These are phyloP conservation scores for Populus tomentosa DNA, from an alignment of 441 rosid species.

Conservation along the genomic window DNA sequence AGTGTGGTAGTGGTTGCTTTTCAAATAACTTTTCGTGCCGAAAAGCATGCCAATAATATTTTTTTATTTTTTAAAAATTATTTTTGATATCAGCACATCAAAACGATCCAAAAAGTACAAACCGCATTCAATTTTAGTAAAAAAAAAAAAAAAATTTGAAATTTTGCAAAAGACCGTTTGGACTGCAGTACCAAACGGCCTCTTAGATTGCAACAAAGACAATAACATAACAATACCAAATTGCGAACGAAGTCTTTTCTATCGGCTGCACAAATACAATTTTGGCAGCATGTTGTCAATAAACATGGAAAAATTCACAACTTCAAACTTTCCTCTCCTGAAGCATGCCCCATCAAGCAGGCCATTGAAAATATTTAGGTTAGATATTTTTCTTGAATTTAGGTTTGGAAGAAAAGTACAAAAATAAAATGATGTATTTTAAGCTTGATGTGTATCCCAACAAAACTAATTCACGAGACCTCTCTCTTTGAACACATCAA, in stretches of 20 bases:
- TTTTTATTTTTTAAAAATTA: too few species aligned
- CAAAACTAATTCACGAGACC: constrained; percentile 50
- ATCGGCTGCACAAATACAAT: neutral
- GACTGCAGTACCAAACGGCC: too few species aligned
- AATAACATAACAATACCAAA: neutral
- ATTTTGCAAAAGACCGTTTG: too few species aligned
- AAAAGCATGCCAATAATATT: too few species aligned
- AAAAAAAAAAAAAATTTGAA: too few species aligned
- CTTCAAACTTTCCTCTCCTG: neutral
- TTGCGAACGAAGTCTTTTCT: neutral
- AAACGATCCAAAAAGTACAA: too few species aligned
- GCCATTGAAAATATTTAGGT: neutral
- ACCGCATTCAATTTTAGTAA: too few species aligned
- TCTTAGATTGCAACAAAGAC: neutral
- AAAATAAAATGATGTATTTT: neutral
- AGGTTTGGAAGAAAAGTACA: neutral
- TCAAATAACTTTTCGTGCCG: too few species aligned
- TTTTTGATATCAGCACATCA: too few species aligned
- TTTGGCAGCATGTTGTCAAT: neutral
- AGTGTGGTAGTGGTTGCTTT: too few species aligned
- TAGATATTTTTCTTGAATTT: neutral
- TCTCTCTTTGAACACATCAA: constrained; percentile 69
- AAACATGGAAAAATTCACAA: neutral
- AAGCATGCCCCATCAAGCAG: neutral
- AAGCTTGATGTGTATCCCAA: neutral